Conservation (phyloP, 768 basidiomycete species). For the Leccinellum luteum region DNA sequence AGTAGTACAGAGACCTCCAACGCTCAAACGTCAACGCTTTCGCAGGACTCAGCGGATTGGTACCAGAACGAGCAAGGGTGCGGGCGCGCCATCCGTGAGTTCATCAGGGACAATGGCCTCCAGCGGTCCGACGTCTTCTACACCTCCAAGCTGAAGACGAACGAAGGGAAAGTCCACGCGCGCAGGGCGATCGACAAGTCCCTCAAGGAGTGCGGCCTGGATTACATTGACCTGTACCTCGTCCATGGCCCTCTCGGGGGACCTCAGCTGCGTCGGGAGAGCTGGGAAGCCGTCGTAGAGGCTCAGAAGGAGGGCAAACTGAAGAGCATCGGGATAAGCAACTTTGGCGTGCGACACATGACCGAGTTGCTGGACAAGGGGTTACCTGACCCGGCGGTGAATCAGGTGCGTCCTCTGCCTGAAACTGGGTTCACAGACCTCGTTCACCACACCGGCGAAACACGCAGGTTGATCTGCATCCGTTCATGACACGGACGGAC, state of each 20-base stretch:
- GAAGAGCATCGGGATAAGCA: conserved; percentile 6
- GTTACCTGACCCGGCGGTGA: conserved; percentile 52
- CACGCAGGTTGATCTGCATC: conserved; percentile 54
- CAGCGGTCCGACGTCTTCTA: conserved; percentile 54
- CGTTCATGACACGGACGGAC: conserved; percentile 65
- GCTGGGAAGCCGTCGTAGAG: conserved; percentile 2
- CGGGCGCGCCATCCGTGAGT: conserved; percentile 58
- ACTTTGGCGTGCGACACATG: conserved; percentile 40
- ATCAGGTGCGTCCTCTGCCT: conserved; percentile 47
- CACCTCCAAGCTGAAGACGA: conserved; percentile 66
- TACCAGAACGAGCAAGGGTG: conserved; percentile 57
- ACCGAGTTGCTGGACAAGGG: conserved; percentile 47
- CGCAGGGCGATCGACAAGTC: conserved; percentile 51
- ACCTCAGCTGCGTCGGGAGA: conserved; percentile 4
- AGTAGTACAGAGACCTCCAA: no score
- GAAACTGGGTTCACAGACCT: not conserved
- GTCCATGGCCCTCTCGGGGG: conserved; percentile 5
- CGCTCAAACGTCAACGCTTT: not conserved
- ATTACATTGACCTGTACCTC: conserved; percentile 2
- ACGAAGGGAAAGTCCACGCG: conserved; percentile 45
- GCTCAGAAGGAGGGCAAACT: not conserved
- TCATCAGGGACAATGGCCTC: conserved; percentile 43
- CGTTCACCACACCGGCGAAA: conserved; percentile 6
- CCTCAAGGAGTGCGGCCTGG: conserved; percentile 39
- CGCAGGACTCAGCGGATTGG: conserved; percentile 7